Percentiles rank a stretch among this genome's conserved stretches.
Conservation (phyloP, 2,329 filamentous ascomycete species). For the Fusarium chuoi region DNA sequence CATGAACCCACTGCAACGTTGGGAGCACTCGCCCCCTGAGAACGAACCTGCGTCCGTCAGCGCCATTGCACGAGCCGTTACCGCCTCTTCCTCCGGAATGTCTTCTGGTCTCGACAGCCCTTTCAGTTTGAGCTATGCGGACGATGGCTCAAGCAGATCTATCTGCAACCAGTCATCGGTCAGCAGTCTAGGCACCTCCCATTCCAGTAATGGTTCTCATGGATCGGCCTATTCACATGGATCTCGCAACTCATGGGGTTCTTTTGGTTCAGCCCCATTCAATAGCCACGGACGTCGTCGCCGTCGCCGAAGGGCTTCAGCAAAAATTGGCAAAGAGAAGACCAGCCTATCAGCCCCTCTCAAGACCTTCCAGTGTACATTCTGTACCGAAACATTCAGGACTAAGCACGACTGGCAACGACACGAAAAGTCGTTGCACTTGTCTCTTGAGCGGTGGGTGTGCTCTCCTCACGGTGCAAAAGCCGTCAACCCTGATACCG, state of each 20-base stretch:
- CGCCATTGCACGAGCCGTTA: constrained; percentile 67
- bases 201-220: constrained; percentile 68
- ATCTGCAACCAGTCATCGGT: constrained; percentile 68
- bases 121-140: constrained; percentile 66
- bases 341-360: constrained; percentile 54
- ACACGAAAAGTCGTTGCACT: constrained; percentile 74
- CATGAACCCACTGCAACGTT: constrained; percentile 69
- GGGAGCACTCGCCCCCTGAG: constrained; percentile 68
- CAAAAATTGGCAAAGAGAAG: constrained; percentile 51
- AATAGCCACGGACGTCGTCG: constrained; percentile 59
- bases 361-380: constrained; percentile 73
- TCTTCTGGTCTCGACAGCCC: constrained; percentile 68
- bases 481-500: constrained; percentile 68
- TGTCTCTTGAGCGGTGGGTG: constrained; percentile 73
- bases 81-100: constrained; percentile 61
- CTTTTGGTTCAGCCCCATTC: constrained; percentile 58
- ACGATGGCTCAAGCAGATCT: constrained; percentile 69
- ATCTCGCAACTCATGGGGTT: constrained; percentile 67
- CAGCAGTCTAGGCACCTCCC: constrained; percentile 70
- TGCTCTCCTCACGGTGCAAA: constrained; percentile 68
- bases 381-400: constrained; percentile 74
- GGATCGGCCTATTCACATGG: constrained; percentile 68
- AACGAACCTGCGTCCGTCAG: constrained; percentile 69
- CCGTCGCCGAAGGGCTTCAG: constrained; percentile 57
- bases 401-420: constrained; percentile 77